These are phyloP conservation scores for Lentinula detonsa DNA, from an alignment of 768 basidiomycete species.

Conservation along the genomic window DNA sequence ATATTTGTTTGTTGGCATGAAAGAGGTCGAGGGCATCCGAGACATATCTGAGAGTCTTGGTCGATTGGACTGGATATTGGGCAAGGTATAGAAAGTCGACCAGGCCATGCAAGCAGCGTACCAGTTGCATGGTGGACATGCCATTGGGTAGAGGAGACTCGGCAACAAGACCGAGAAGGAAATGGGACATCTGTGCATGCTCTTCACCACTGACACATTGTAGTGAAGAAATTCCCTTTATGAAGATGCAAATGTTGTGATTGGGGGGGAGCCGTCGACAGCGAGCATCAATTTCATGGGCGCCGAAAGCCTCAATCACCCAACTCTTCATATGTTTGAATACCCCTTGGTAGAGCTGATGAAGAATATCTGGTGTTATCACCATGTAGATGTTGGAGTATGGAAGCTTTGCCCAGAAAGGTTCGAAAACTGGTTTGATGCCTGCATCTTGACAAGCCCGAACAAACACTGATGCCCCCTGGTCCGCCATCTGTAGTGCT, in stretches of 20 bases:
- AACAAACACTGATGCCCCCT: neutral
- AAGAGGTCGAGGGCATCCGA: too few species aligned
- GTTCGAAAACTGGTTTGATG: too few species aligned
- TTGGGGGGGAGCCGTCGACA: conserved; percentile 20
- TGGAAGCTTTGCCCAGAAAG: conserved; percentile 20
- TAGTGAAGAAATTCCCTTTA: conserved; percentile 6
- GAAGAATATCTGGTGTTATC: conserved; percentile 19
- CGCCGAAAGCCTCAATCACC: conserved; percentile 12
- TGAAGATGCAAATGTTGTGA: conserved; percentile 17
- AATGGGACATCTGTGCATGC: conserved; percentile 14
- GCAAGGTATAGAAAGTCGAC: conserved; percentile 20
- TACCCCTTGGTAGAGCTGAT: conserved; percentile 20
- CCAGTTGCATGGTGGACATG: neutral
- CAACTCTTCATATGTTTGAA: conserved; percentile 19
- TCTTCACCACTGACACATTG: conserved; percentile 13
- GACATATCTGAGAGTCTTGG: too few species aligned
- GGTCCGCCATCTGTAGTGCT: neutral
- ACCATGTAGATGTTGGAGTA: conserved; percentile 15
- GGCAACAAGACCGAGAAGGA: conserved; percentile 17
- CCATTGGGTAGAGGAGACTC: conserved; percentile 8
- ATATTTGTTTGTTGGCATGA: too few species aligned
- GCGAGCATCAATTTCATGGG: conserved; percentile 21
- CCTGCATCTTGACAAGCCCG: conserved; percentile 2
- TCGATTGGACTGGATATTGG: too few species aligned
- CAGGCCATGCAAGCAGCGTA: conserved; percentile 16